Evolutionary conservation across 768 basidiomycete genomes (phyloP).

Genomic region (Grammothele lineata): DNA sequence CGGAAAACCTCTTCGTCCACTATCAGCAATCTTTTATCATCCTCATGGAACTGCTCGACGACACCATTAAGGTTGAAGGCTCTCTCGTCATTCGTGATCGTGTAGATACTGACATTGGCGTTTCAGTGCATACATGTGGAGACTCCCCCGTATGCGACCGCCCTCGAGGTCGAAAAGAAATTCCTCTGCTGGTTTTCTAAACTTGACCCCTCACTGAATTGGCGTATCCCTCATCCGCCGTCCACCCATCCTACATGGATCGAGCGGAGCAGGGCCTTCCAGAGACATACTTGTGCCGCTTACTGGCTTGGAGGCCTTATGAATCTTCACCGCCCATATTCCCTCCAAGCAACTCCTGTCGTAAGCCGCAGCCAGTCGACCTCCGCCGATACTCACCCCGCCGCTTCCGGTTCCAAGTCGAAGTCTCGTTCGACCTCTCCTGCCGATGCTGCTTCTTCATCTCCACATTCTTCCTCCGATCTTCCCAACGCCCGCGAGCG

Average conservation of each 20-base stretch:
- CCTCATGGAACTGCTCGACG: slow-evolving; percentile 36
- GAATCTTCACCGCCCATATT: slow-evolving; percentile 41
- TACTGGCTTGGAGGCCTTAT: slow-evolving; percentile 44
- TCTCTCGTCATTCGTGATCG: too few species aligned
- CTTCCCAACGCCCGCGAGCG: slow-evolving; percentile 28
- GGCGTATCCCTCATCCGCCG: slow-evolving; percentile 22
- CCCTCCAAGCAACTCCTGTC: slow-evolving; percentile 29
- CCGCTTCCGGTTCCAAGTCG: too few species aligned
- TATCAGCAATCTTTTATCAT: slow-evolving; percentile 36
- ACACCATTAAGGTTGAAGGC: too few species aligned
- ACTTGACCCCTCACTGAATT: slow-evolving; percentile 38
- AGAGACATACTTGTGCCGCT: slow-evolving; percentile 40
- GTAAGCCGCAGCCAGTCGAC: too few species aligned
- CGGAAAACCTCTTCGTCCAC: slow-evolving; percentile 32
- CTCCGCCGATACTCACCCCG: too few species aligned
- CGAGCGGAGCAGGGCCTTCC: slow-evolving; percentile 35
- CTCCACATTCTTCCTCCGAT: too few species aligned
- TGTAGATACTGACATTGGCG: too few species aligned
- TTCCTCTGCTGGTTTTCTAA: slow-evolving; percentile 41
- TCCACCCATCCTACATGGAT: slow-evolving; percentile 11
- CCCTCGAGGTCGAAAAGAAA: slow-evolving; percentile 40
- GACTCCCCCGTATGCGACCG: slow-evolving; percentile 25
- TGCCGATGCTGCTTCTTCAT: too few species aligned
- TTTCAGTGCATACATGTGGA: slow-evolving; percentile 20
- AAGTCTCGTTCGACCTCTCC: too few species aligned